phyloP scores from a whole-genome alignment of 129 eudicot species.

The Ambrosia trifida region DNA sequence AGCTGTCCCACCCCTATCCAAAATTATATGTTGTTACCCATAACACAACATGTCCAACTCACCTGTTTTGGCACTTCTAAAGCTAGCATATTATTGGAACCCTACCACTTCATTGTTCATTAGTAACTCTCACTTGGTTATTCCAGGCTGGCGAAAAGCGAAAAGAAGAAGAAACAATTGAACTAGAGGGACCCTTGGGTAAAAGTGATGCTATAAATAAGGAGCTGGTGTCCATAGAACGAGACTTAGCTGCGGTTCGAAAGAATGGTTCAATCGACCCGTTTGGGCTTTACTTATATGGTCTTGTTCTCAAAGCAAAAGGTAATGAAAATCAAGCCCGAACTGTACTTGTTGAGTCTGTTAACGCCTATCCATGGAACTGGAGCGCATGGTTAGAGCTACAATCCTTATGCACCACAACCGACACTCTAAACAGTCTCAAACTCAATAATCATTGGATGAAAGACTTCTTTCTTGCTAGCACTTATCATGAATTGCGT shows the following conservation, averaged over 20 bases:
- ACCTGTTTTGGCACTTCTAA: background rate
- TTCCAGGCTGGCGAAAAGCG: slow-evolving; percentile 96
- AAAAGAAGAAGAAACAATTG: slow-evolving; percentile 94
- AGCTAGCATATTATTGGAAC: no score
- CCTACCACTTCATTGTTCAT: slow-evolving; percentile 3
- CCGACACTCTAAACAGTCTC: slow-evolving; percentile 69
- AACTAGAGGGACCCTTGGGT: slow-evolving; percentile 91
- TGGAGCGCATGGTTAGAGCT: slow-evolving; percentile 93
- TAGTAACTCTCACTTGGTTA: slow-evolving; percentile 14
- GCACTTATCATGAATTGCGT: slow-evolving; percentile 74
- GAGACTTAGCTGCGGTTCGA: slow-evolving; percentile 66
- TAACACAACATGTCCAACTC: background rate
- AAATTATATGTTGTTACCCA: background rate
- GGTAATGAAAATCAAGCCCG: slow-evolving; percentile 75
- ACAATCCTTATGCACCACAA: slow-evolving; percentile 73
- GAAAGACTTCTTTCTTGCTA: slow-evolving; percentile 97
- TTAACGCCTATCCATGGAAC: slow-evolving; percentile 93
- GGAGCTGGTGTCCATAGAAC: slow-evolving; percentile 78
- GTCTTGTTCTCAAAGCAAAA: slow-evolving; percentile 90
- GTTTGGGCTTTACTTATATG: slow-evolving; percentile 80
- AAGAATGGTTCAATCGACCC: slow-evolving; percentile 72
- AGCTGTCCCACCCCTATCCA: background rate
- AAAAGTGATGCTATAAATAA: slow-evolving; percentile 72
- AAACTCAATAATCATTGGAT: slow-evolving; percentile 84
- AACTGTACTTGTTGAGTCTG: slow-evolving; percentile 70